A percentile compares a stretch with the other conserved stretches of the same genome.
Conservation (phyloP, 2,329 filamentous ascomycete species). For the Penicillium sp. region DNA sequence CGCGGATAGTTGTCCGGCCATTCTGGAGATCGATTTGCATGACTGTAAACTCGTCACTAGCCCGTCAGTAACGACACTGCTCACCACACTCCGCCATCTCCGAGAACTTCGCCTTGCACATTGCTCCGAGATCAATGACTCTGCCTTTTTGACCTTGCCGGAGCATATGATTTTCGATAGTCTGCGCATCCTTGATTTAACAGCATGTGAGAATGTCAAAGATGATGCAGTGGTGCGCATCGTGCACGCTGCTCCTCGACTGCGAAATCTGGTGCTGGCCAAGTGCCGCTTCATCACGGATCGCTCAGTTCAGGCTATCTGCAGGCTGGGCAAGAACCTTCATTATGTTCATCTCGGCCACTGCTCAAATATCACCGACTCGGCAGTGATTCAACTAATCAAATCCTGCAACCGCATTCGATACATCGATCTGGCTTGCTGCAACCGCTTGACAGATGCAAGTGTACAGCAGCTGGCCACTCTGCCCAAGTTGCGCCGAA, state of each 20-base stretch:
- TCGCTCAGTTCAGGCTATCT: constrained; percentile 77
- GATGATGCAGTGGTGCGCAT: constrained; percentile 87
- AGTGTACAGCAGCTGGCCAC: constrained; percentile 80
- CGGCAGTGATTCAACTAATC: constrained; percentile 78
- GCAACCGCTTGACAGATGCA: constrained; percentile 76
- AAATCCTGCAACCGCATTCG: constrained; percentile 85
- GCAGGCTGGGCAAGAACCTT: constrained; percentile 85
- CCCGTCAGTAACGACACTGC: constrained; percentile 72
- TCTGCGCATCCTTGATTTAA: constrained; percentile 87
- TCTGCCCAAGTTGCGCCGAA: constrained; percentile 87
- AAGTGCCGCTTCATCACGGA: constrained; percentile 95
- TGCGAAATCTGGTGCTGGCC: constrained; percentile 87
- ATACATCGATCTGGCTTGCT: constrained; percentile 98
- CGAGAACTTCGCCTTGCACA: constrained; percentile 83
- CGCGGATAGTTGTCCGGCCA: constrained; percentile 80
- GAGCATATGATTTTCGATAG: constrained; percentile 69
- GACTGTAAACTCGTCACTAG: constrained; percentile 78
- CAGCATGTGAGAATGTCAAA: constrained; percentile 76
- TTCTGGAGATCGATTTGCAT: constrained; percentile 93
- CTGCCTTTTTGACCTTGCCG: constrained; percentile 79
- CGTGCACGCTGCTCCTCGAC: constrained; percentile 74
- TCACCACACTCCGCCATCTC: constrained; percentile 74
- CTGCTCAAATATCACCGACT: constrained; percentile 84
- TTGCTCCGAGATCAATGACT: constrained; percentile 78
- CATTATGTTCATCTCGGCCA: constrained; percentile 96